Evolutionary conservation across 345 rosid species (phyloP), one percentile per base, ranked within the genome.

Genomic region (Aegle marmelos): DNA sequence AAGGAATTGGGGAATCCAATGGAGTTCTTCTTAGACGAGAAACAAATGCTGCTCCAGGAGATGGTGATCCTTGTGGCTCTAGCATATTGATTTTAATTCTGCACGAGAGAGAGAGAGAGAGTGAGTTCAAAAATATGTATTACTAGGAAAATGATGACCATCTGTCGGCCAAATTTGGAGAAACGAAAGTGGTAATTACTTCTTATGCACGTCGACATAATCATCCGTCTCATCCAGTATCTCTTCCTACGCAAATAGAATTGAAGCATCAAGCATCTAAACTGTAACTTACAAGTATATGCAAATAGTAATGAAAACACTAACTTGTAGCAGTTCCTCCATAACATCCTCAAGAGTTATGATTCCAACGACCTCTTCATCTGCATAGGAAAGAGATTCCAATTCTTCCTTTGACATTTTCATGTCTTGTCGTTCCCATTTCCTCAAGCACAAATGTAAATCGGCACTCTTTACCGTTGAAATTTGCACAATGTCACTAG

Each of bases 341-440:
- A 94, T 92, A 3, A 91, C 97, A 87, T 94, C 98, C 87, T 94
- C 97, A 28, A 92, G 72, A n/a, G 98, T 92, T 77, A 94, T 94
- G 70, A 94, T 88, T 45, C 97, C 98, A 19, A 88, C 22, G 39
- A 91, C 88, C 81, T 90, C 91, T 63, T 88, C 97, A 77, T 85
- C 83, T 58, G 37, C 81, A 74, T 37, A 78, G 24, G 83, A 62
- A 56, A 74, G 78, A 30, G 80, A 79, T 50, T 89, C 87, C 77
- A 82, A 66, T 34, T 83, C 84, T 61, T 82, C 83, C 4, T 17
- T 61, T 2, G 81, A 76, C 36, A 78, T 17, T 62, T 28, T 36
- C 28, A 36, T 58, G 21, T 61, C 57, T 58, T 41, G 70, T 41
- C 36, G 72, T 79, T 80, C 80, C 81, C 74, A n/a, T 75, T 72